Conservation (phyloP, 2,329 filamentous ascomycete species). For the Ustilaginoidea virens region DNA sequence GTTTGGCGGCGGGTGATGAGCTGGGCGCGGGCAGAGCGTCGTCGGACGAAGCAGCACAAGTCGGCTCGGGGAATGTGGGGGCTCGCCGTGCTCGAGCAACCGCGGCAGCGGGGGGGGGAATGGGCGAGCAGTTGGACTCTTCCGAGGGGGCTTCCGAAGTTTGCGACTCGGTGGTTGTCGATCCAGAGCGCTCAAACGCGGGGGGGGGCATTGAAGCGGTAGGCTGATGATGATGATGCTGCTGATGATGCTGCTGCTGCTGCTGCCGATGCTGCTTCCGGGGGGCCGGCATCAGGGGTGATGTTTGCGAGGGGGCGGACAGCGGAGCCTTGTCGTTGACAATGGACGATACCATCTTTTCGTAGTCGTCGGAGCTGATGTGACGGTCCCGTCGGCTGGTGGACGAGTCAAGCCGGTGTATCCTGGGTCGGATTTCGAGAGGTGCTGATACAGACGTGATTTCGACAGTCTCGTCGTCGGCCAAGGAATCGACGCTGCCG, state of each 20-base stretch:
- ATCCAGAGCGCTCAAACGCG: constrained; percentile 25
- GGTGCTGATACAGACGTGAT: constrained; percentile 37
- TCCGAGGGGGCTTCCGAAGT: constrained; percentile 31
- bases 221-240: no score
- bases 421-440: constrained; percentile 50
- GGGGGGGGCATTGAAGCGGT: constrained; percentile 14
- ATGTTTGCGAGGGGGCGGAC: constrained; percentile 20
- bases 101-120: constrained; percentile 16
- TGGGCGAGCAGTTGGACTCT: constrained; percentile 14
- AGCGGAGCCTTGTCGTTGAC: constrained; percentile 66
- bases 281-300: constrained; percentile 18
- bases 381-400: constrained; percentile 69
- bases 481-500: constrained; percentile 59
- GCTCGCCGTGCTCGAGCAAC: constrained; percentile 69
- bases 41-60: constrained; percentile 31
- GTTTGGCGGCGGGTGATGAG: constrained; percentile 43
- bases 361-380: constrained; percentile 81
- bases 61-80: constrained; percentile 34
- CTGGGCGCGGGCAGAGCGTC: constrained; percentile 44
- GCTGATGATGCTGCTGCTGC: no score
- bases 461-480: constrained; percentile 51
- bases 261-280: no score
- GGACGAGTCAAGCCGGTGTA: constrained; percentile 56
- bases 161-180: constrained; percentile 27
- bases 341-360: constrained; percentile 88